phyloP scores from a whole-genome alignment of 305 asterid genomes.

The Lippia alba region DNA sequence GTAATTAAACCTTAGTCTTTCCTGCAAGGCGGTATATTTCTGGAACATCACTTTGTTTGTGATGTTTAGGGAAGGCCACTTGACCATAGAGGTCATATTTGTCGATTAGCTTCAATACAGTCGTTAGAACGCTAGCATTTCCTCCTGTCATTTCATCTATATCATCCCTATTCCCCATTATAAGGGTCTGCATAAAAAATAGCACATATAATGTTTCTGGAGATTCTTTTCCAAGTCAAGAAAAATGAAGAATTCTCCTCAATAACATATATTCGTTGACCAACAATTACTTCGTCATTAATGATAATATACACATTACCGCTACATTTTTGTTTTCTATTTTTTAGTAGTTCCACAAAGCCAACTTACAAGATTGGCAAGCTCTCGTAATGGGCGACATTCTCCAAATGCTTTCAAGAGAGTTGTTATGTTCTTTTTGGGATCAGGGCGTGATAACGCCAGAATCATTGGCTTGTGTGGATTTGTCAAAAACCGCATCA shows the following conservation, averaged over 20 bases:
- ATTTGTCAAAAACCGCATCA: conserved; percentile 85
- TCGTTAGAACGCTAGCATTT: conserved; percentile 69
- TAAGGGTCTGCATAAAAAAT: conserved; percentile 67
- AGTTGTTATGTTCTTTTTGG: conserved; percentile 84
- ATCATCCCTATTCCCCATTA: conserved; percentile 91
- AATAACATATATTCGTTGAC: background rate
- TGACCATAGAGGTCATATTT: conserved; percentile 89
- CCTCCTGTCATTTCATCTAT: conserved; percentile 86
- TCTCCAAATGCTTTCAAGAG: conserved; percentile 94
- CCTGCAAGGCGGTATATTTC: conserved; percentile 91
- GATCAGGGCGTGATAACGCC: conserved; percentile 93
- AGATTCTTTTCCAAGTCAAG: background rate
- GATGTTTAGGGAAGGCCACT: conserved; percentile 95
- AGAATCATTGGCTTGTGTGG: conserved; percentile 98
- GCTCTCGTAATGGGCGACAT: conserved; percentile 84
- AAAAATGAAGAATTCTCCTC: no score
- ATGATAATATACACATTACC: no score
- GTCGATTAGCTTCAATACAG: conserved; percentile 79
- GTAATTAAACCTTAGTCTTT: conserved; percentile 67
- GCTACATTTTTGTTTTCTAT: no score
- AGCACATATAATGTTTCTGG: background rate
- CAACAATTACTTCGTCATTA: no score
- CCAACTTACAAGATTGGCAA: conserved; percentile 84
- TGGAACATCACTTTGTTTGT: conserved; percentile 87
- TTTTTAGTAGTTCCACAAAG: background rate